phyloP scores from a whole-genome alignment of 768 basidiomycete species.

The Mycena indigotica region DNA sequence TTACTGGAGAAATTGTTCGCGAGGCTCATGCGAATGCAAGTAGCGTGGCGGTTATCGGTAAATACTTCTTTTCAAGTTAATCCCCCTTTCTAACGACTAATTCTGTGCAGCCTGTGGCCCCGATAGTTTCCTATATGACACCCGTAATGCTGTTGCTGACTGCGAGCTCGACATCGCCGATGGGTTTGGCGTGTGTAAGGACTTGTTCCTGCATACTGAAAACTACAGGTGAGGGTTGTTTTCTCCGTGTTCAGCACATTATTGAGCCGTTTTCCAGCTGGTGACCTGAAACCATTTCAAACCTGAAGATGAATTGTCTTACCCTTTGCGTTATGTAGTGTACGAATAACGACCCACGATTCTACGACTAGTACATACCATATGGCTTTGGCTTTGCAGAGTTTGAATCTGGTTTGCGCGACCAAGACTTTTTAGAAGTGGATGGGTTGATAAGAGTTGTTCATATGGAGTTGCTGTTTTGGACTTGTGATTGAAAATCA shows the following conservation, averaged over 20 bases:
- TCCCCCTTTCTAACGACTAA: not conserved
- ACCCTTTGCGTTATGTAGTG: no score
- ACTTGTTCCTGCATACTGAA: slow-evolving; percentile 36
- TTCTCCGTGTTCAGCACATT: not conserved
- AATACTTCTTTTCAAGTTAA: not conserved
- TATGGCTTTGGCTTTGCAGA: no score
- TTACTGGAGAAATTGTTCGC: slow-evolving; percentile 22
- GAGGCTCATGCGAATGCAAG: slow-evolving; percentile 22
- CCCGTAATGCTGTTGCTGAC: slow-evolving; percentile 34
- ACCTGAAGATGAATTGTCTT: no score
- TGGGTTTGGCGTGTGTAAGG: slow-evolving; percentile 28
- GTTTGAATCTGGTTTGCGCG: no score
- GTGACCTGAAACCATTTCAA: no score
- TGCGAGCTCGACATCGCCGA: slow-evolving; percentile 32
- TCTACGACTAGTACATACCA: no score
- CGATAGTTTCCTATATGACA: slow-evolving; percentile 31
- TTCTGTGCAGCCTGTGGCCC: slow-evolving; percentile 32
- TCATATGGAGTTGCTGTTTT: no score
- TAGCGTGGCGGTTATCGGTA: slow-evolving; percentile 32
- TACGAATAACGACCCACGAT: no score
- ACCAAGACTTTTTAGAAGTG: no score
- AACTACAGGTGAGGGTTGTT: slow-evolving; percentile 29
- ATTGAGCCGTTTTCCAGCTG: not conserved
- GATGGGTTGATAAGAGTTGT: no score
- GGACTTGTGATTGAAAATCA: no score